A percentile compares a stretch with the other conserved stretches of the same genome.
Evolutionary conservation across 2,329 filamentous ascomycete species (phyloP).

Genomic region (Huntiella bhutanensis): DNA sequence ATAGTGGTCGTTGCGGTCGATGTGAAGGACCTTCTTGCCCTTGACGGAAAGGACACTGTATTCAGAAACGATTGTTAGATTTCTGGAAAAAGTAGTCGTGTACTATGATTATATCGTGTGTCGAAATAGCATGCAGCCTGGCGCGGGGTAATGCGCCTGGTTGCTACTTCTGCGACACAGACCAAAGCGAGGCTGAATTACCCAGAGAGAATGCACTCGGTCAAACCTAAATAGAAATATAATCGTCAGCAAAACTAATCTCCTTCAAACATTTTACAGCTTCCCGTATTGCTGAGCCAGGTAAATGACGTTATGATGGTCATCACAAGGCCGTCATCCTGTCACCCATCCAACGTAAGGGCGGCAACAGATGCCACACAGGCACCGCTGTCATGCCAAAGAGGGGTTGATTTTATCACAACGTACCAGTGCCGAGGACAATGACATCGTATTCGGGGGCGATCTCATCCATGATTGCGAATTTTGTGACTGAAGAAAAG

Average conservation of each 20-base stretch:
- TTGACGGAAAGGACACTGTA: slow-evolving; percentile 84
- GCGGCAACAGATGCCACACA: not conserved
- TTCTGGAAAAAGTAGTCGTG: not conserved
- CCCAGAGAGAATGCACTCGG: slow-evolving; percentile 97
- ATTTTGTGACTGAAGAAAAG: slow-evolving; percentile 13
- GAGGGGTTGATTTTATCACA: slow-evolving; percentile 5
- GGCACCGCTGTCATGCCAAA: not conserved
- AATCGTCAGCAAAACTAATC: slow-evolving; percentile 14
- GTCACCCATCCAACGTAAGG: not conserved
- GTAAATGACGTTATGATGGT: not conserved
- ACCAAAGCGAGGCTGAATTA: slow-evolving; percentile 25
- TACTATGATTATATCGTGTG: too few species aligned
- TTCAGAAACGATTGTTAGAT: slow-evolving; percentile 4
- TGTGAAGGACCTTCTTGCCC: slow-evolving; percentile 97
- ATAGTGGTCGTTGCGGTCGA: slow-evolving; percentile 96
- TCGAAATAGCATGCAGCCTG: not conserved
- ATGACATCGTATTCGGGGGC: slow-evolving; percentile 97
- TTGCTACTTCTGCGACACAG: not conserved
- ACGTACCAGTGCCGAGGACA: slow-evolving; percentile 87
- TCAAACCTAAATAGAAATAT: slow-evolving; percentile 48
- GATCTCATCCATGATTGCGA: slow-evolving; percentile 75
- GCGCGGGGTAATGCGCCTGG: not conserved
- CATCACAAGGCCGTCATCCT: not conserved
- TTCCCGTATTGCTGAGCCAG: not conserved
- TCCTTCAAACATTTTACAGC: not conserved